Percentiles rank a stretch among this genome's conserved stretches.
phyloP scores from a whole-genome alignment of 164 flowering plant genomes.

The Berberis thunbergii region DNA sequence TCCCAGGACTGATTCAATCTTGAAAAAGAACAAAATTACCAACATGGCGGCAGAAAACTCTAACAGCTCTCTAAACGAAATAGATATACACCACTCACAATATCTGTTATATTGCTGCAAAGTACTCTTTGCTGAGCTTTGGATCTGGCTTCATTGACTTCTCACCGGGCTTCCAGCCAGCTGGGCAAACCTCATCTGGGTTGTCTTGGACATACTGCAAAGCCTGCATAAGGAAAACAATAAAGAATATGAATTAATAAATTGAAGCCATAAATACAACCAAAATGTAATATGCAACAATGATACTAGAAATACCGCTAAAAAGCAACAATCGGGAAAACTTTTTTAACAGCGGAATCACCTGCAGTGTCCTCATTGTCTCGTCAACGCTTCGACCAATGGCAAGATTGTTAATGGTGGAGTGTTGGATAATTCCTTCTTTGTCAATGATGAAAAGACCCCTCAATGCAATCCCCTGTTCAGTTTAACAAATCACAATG shows the following conservation, averaged over 20 bases:
- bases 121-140: slow-evolving; percentile 92
- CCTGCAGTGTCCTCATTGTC: slow-evolving; percentile 97
- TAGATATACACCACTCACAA: neutral
- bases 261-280: too few relatives aligned
- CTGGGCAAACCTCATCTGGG: slow-evolving; percentile 99
- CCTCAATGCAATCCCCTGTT: slow-evolving; percentile 88
- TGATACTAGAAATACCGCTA: too few relatives aligned
- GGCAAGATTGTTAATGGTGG: slow-evolving; percentile 96
- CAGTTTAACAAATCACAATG: neutral
- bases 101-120: slow-evolving; percentile 50
- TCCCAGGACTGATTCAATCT: neutral
- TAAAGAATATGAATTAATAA: too few relatives aligned
- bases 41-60: neutral
- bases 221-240: slow-evolving; percentile 44
- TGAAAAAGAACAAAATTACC: neutral
- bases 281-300: too few relatives aligned
- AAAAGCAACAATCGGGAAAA: too few relatives aligned
- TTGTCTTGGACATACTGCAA: slow-evolving; percentile 96
- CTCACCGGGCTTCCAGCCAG: slow-evolving; percentile 99
- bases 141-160: slow-evolving; percentile 97
- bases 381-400: slow-evolving; percentile 98
- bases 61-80: slow-evolving; percentile 4
- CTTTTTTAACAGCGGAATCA: slow-evolving; percentile 10
- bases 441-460: slow-evolving; percentile 97
- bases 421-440: slow-evolving; percentile 97